Conservation (phyloP, 805 yeast species). For the Saccharomycopsis fodiens region DNA sequence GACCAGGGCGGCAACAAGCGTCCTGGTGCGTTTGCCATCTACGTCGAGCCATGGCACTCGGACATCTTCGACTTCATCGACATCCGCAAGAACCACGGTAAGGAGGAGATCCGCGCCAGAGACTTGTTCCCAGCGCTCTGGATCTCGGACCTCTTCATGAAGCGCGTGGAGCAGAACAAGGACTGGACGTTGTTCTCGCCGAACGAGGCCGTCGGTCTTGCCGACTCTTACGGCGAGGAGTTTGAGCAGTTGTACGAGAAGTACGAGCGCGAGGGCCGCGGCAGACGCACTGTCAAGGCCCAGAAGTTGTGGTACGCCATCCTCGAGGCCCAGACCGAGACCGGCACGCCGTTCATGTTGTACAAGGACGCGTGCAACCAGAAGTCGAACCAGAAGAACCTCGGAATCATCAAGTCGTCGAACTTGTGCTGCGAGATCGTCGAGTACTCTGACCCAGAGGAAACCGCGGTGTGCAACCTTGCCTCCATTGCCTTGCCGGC, state of each 20-base stretch:
- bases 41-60: constrained; percentile 95
- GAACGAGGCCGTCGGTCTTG: constrained; percentile 77
- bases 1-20: constrained; percentile 98
- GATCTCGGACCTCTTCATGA: constrained; percentile 93
- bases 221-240: constrained; percentile 78
- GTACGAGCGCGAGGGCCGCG: constrained; percentile 67
- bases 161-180: constrained; percentile 68
- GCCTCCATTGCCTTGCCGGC: constrained; percentile 88
- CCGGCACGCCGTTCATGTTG: constrained; percentile 92
- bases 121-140: constrained; percentile 90
- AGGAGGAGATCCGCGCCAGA: constrained; percentile 88
- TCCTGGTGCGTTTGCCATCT: constrained; percentile 95
- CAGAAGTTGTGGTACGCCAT: constrained; percentile 89
- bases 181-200: constrained; percentile 92
- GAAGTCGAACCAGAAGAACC: constrained; percentile 84
- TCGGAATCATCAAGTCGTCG: constrained; percentile 89
- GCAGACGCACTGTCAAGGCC: constrained; percentile 62
- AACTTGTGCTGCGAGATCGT: constrained; percentile 92
- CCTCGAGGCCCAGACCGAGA: constrained; percentile 87
- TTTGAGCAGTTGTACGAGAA: constrained; percentile 62
- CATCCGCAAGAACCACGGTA: constrained; percentile 88
- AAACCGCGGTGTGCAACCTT: constrained; percentile 91
- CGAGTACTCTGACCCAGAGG: constrained; percentile 86
- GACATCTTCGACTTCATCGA: constrained; percentile 85
- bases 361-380: constrained; percentile 88